Percentiles rank a stretch among this genome's conserved stretches.
Conservation (phyloP, 2,329 filamentous ascomycete species). For the Aspergillus arachidicola region DNA sequence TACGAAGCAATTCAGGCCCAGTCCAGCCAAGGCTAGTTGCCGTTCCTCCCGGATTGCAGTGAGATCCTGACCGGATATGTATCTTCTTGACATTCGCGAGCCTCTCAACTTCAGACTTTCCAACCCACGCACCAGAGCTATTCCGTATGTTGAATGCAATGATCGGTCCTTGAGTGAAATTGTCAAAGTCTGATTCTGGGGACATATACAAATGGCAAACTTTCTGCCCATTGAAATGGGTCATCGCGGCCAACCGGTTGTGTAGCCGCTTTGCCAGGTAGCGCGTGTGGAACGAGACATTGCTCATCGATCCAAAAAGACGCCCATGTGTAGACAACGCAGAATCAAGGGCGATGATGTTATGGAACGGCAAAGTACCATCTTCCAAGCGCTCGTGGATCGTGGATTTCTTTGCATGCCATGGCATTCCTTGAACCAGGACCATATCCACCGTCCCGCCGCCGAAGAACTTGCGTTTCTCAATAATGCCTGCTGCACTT, state of each 20-base stretch:
- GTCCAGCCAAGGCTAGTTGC: conserved; percentile 71
- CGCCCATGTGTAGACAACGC: conserved; percentile 70
- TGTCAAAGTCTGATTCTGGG: conserved; percentile 43
- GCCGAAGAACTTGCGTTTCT: conserved; percentile 78
- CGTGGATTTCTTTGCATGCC: conserved; percentile 76
- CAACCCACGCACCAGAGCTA: conserved; percentile 71
- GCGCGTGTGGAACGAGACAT: conserved; percentile 70
- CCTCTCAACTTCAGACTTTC: conserved; percentile 84
- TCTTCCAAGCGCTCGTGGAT: conserved; percentile 87
- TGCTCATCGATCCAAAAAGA: conserved; percentile 72
- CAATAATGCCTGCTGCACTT: conserved; percentile 64
- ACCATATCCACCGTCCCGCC: conserved; percentile 95
- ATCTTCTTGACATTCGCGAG: conserved; percentile 76
- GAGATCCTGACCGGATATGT: conserved; percentile 81
- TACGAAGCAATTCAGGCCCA: conserved; percentile 79
- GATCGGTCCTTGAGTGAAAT: conserved; percentile 67
- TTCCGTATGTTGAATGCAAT: conserved; percentile 82
- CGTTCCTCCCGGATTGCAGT: conserved; percentile 91
- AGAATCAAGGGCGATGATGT: conserved; percentile 76
- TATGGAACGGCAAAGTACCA: conserved; percentile 88
- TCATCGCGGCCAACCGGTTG: conserved; percentile 59
- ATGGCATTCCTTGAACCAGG: conserved; percentile 72
- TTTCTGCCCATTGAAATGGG: conserved; percentile 67
- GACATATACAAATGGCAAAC: conserved; percentile 70
- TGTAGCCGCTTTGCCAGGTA: conserved; percentile 65